Base-by-base conservation (phyloP, 176 grass and related monocot species). In the Zoysia japonica region DNA sequence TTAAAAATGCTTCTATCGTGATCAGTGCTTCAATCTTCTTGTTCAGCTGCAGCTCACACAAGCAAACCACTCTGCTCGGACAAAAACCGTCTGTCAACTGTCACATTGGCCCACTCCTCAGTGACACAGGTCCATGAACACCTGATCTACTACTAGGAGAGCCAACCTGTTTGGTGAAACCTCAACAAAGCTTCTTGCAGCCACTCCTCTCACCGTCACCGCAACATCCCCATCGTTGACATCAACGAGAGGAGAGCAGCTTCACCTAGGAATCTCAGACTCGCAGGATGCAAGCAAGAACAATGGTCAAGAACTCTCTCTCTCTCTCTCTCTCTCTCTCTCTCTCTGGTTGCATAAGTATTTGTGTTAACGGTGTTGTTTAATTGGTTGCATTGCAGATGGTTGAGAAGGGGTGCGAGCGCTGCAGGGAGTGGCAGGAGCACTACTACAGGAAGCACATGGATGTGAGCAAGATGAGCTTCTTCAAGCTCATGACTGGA, bases 391-490 rank as follows among this genome's bases (percentile, higher is more conserved):
- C 50, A 52, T 17, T 10, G 5, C 72, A 59, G 16, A 85, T 76
- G 87, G 49, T 20, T 50, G 38, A 38, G 48, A 39, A 75, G 3
- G 70, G 62, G 11, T 88, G 81, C 43, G 70, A 70, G 16, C 56
- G 54, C 15, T 88, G 81, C 76, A 70, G 71, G 41, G 4, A 66
- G 77, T 88, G 78, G 78, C 71, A 81, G 6, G 82, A 85, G 2
- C 87, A 89, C 72, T 85, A 51, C 66, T 89, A 89, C 66, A 72
- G 72, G 82, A 59, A 89, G 42, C 87, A 89, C 44, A 81, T 85
- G 82, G 82, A 81, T 72, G 56, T 45, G 20, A 59, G 4, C 2
- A 77, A 76, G 72, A 85, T 67, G 13, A 60, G 50, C 15, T 85
- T 89, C 74, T 79, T 50, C 61, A 75, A 49, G 68, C 6, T 74